Percentiles rank a stretch among this genome's conserved stretches.
Conservation (phyloP, 2,329 filamentous ascomycete species). For the Tolypocladium endophyticum region DNA sequence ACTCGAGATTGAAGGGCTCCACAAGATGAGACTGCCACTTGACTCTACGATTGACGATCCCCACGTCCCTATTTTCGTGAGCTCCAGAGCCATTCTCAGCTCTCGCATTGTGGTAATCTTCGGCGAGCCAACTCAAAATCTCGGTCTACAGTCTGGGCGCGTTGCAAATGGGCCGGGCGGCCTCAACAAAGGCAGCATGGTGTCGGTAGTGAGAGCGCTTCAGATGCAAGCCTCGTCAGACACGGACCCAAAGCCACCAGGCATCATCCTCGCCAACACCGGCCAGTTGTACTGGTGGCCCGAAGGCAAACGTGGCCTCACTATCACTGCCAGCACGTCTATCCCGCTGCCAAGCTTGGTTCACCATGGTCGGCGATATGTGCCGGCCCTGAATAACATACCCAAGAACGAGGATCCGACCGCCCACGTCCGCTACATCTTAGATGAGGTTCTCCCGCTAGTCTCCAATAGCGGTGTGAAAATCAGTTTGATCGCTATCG, state of each 20-base stretch:
- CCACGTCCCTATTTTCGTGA: slow-evolving; percentile 57
- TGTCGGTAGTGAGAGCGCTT: slow-evolving; percentile 48
- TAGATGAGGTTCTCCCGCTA: slow-evolving; percentile 49
- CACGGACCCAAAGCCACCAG: slow-evolving; percentile 30
- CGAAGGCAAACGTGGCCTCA: slow-evolving; percentile 48
- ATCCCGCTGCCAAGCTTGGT: slow-evolving; percentile 54
- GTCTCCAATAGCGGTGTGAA: slow-evolving; percentile 37
- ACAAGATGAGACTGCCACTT: slow-evolving; percentile 51
- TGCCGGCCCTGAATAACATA: slow-evolving; percentile 49
- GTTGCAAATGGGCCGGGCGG: slow-evolving; percentile 52
- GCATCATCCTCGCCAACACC: slow-evolving; percentile 65
- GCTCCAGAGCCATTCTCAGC: slow-evolving; percentile 38
- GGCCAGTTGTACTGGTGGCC: slow-evolving; percentile 73
- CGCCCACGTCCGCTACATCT: slow-evolving; percentile 57
- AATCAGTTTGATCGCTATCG: slow-evolving; percentile 62
- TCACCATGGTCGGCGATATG: slow-evolving; percentile 41
- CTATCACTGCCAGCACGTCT: slow-evolving; percentile 41
- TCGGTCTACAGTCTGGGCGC: slow-evolving; percentile 66
- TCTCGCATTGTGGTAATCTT: slow-evolving; percentile 60
- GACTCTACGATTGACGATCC: slow-evolving; percentile 34
- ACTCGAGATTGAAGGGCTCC: slow-evolving; percentile 49
- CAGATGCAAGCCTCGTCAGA: slow-evolving; percentile 21
- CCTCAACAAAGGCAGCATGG: slow-evolving; percentile 58
- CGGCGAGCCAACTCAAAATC: slow-evolving; percentile 59
- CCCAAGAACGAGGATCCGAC: slow-evolving; percentile 43